These are phyloP conservation scores for Ramichloridium luteum DNA, from an alignment of 2,329 filamentous ascomycete genomes.

Conservation along the genomic window DNA sequence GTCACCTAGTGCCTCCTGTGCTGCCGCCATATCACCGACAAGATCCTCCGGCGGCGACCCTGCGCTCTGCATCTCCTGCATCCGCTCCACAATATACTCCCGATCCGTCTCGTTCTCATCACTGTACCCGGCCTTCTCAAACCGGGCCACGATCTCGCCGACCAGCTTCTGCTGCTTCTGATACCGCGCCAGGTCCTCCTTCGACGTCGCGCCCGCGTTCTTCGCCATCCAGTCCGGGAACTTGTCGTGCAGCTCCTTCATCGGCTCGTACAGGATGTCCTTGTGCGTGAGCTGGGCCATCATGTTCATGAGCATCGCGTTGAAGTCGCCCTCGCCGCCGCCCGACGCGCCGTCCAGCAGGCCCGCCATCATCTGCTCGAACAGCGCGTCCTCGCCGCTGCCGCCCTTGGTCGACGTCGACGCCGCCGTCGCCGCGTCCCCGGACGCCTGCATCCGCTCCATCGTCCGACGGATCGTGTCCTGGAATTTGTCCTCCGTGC, in stretches of 20 bases:
- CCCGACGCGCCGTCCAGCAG: slow-evolving; percentile 51
- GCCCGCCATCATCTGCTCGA: slow-evolving; percentile 86
- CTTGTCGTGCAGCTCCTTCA: slow-evolving; percentile 92
- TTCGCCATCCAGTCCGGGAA: slow-evolving; percentile 81
- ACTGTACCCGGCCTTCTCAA: slow-evolving; percentile 68
- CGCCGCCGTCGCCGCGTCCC: slow-evolving; percentile 71
- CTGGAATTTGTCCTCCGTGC: slow-evolving; percentile 56
- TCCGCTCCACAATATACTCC: slow-evolving; percentile 89
- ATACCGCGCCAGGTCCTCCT: slow-evolving; percentile 67
- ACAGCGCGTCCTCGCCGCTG: slow-evolving; percentile 57
- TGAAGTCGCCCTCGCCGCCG: slow-evolving; percentile 67
- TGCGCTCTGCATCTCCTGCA: slow-evolving; percentile 99
- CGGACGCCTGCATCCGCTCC: slow-evolving; percentile 87
- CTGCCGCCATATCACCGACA: slow-evolving; percentile 77
- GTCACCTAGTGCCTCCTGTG: slow-evolving; percentile 53
- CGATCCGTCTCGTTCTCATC: slow-evolving; percentile 72
- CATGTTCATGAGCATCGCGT: slow-evolving; percentile 91
- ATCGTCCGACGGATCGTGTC: slow-evolving; percentile 89
- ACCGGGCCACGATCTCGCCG: slow-evolving; percentile 74
- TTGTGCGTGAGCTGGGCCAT: slow-evolving; percentile 99
- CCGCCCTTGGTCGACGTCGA: slow-evolving; percentile 46
- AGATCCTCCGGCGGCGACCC: slow-evolving; percentile 84
- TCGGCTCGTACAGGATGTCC: slow-evolving; percentile 94
- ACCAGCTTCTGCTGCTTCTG: slow-evolving; percentile 70
- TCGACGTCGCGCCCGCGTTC: slow-evolving; percentile 53